Base-by-base conservation (phyloP, 495 filamentous ascomycete species). In the Lichenothelia convexa region DNA sequence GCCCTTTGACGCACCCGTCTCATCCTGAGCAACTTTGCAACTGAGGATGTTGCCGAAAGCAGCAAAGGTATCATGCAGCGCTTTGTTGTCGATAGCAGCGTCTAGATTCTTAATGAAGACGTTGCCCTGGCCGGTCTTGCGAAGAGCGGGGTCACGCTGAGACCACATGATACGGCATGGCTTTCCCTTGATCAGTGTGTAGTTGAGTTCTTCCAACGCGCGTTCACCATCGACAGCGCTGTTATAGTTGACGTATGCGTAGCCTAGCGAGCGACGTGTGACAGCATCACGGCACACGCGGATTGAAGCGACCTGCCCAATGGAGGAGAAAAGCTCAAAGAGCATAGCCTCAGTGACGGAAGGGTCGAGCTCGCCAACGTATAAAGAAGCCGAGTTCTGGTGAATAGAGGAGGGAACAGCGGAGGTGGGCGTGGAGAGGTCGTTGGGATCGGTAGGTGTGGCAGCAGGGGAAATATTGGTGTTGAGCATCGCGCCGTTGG, bases 161-260 rank as follows among this genome's bases (percentile, higher is more conserved):
- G 91, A 95, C 89, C 89, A 99, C 89, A 99, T 99, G 70, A 99
- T 99, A 59, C 89, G 89, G 76, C 91, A 95, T 22, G 89, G 87
- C 57, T 82, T 84, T 50, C 83, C 83, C 73, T 95, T 95, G 69
- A 99, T 95, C 45, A 93, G 66, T 41, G 91, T 99, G 67, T 99
- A 99, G 74, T 99, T 99, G 42, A 99, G 73, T 62, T 99, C 89
- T 64, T 99, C 89, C 34, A 99, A 75, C 43, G 89, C 89, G 59
- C 87, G 87, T 69, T 99, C 89, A 49, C 89, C 89, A 56, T 99
- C 91, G 41, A 71, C 61, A 23, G 85, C 85, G 61, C 81, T 91
- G 66, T 95, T 99, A 74, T 95, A 99, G 70, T 99, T 99, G 59
- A 99, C 89, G 55, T 99, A 99, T 59, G 89, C 91, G 58, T 99